Evolutionary conservation across 306 rosid genomes (phyloP), one percentile per base, ranked within the genome.

Genomic region (Vachellia collinsii): DNA sequence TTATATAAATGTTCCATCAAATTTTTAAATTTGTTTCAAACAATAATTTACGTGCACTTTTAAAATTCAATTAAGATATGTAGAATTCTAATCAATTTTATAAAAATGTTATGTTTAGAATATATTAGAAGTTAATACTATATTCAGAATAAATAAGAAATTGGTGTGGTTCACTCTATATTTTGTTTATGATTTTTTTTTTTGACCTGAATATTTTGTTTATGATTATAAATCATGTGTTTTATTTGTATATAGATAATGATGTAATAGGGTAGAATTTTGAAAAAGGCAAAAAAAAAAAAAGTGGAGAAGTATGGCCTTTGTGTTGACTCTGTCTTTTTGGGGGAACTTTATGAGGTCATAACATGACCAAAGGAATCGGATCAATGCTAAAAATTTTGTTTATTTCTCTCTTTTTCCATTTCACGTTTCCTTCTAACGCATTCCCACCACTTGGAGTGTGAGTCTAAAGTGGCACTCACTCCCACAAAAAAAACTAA

Each of bases 391-490:
- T 20, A 34, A 75, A 11, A 12, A 22, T 48, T 81, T 85, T 80
- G 66, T 77, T 64, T 78, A 14, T 77, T 83, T 83, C 38, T 47
- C 9, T 70, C 59, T 41, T 44, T 69, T 19, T 68, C 25, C 71
- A 73, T 63, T 74, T 74, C 47, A 79, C 73, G 78, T 73, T 80
- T 69, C 68, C 74, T 78, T 72, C 77, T 37, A 72, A 44, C 36
- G 75, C 56, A 80, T 82, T 85, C 77, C 72, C 80, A 83, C 86
- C 76, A 79, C 86, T 75, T 85, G 81, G 77, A 43, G 72, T 65
- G 79, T 3, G 10, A 85, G 66, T 78, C 83, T 74, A 68, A 79
- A 79, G 80, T 86, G 83, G 84, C 90, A 87, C 88, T 81, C 86
- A 84, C 89, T 83, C 87, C n/a, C 61, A n/a, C 25, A 54, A 54